Conservation (phyloP, 208 protist species). For the Trypanosomatidae sp. region DNA sequence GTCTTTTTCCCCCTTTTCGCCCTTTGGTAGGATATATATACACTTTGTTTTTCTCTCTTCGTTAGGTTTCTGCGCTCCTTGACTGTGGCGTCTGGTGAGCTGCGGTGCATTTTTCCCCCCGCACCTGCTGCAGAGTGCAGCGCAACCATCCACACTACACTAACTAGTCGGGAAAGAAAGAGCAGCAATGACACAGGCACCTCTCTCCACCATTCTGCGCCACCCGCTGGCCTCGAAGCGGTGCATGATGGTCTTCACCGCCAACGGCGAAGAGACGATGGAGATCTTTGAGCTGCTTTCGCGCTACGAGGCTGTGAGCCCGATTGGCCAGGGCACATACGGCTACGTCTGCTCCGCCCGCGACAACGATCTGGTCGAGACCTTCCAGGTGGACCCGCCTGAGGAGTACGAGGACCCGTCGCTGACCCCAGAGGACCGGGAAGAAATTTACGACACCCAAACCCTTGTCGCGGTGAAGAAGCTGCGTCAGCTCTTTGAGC, state of each 20-base stretch:
- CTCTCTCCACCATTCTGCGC: slow-evolving; percentile 52
- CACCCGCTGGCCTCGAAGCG: slow-evolving; percentile 81
- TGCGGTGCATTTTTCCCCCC: too few relatives aligned
- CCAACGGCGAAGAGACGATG: slow-evolving; percentile 45
- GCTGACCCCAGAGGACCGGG: slow-evolving; percentile 43
- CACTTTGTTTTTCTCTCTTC: too few relatives aligned
- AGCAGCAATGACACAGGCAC: too few relatives aligned
- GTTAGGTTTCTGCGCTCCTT: too few relatives aligned
- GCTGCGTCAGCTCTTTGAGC: slow-evolving; percentile 67
- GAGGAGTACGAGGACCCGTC: slow-evolving; percentile 45
- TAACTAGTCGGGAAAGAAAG: too few relatives aligned
- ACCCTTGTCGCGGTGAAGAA: slow-evolving; percentile 86
- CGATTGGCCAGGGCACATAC: slow-evolving; percentile 75
- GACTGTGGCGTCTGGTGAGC: too few relatives aligned
- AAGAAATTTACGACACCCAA: slow-evolving; percentile 55
- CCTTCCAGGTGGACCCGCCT: slow-evolving; percentile 41
- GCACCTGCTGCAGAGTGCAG: too few relatives aligned
- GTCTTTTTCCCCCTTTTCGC: too few relatives aligned
- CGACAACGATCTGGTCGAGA: slow-evolving; percentile 68
- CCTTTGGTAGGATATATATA: too few relatives aligned
- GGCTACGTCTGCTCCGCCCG: slow-evolving; percentile 77
- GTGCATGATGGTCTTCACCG: slow-evolving; percentile 69
- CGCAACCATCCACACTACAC: background rate
- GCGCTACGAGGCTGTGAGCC: slow-evolving; percentile 65
- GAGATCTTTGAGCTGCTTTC: slow-evolving; percentile 82